A percentile compares a stretch with the other conserved stretches of the same genome.
These are phyloP conservation scores for Rhodotorula graminis DNA, from an alignment of 768 basidiomycete genomes.

Conservation along the genomic window DNA sequence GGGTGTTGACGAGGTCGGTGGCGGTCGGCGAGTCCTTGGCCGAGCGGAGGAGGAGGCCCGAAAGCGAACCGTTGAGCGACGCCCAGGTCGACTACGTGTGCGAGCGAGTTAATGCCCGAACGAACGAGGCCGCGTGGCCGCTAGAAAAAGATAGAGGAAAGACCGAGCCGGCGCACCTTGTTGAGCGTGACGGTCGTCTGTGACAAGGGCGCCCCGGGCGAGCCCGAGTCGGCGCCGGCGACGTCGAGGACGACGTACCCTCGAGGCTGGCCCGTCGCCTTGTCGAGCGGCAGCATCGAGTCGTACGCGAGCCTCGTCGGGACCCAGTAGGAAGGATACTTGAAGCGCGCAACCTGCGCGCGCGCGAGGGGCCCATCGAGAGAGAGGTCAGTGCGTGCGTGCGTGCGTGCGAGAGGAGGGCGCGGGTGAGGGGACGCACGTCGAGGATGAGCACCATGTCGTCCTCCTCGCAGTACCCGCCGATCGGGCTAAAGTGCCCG, in stretches of 20 bases:
- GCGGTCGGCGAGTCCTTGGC: background rate
- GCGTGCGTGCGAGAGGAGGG: too few relatives aligned
- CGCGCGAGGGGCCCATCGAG: background rate
- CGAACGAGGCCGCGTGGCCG: background rate
- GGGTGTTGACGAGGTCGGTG: background rate
- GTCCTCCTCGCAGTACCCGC: slow-evolving; percentile 16
- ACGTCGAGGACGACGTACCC: slow-evolving; percentile 34
- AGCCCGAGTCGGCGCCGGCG: slow-evolving; percentile 7
- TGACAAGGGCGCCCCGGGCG: slow-evolving; percentile 16
- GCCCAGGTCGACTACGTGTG: slow-evolving; percentile 29
- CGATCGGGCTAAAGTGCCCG: slow-evolving; percentile 39
- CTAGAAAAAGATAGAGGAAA: background rate
- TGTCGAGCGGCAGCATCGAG: slow-evolving; percentile 37
- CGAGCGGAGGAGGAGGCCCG: slow-evolving; percentile 23
- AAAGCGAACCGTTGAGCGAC: slow-evolving; percentile 9
- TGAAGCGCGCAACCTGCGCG: background rate
- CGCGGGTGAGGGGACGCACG: too few relatives aligned
- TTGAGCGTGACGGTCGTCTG: slow-evolving; percentile 32
- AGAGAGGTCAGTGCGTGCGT: too few relatives aligned
- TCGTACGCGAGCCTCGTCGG: slow-evolving; percentile 22
- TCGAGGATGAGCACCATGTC: slow-evolving; percentile 39
- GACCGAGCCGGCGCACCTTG: slow-evolving; percentile 23
- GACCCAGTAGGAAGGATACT: slow-evolving; percentile 40
- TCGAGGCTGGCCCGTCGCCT: slow-evolving; percentile 38
- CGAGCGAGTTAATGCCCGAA: too few relatives aligned